phyloP scores from a whole-genome alignment of 129 eudicot species.

The Flaveria trinervia region DNA sequence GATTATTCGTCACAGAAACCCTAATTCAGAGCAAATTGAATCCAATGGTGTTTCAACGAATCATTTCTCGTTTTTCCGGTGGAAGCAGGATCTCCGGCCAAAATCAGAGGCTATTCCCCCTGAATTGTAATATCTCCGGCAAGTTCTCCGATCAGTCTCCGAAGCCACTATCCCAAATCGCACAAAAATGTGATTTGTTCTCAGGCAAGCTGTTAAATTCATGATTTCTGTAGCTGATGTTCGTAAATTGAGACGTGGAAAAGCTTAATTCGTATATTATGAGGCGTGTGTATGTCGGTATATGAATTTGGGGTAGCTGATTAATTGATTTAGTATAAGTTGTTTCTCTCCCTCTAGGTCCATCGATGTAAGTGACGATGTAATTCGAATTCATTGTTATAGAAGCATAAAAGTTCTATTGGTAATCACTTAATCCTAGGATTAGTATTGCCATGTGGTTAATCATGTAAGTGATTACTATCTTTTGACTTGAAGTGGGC shows the following conservation, averaged over 20 bases:
- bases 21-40: slow-evolving; percentile 14
- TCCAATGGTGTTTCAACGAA: slow-evolving; percentile 28
- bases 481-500: not conserved
- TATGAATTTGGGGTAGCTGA: not conserved
- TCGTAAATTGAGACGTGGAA: not conserved
- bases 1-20: not conserved
- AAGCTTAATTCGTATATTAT: not conserved
- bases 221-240: not conserved
- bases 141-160: not conserved
- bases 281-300: not conserved
- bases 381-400: too few relatives aligned
- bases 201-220: slow-evolving; percentile 26
- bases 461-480: slow-evolving; percentile 8
- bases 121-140: not conserved
- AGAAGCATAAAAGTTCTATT: too few relatives aligned
- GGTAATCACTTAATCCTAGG: too few relatives aligned
- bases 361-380: not conserved
- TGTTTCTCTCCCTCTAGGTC: not conserved
- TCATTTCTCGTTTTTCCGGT: slow-evolving; percentile 12
- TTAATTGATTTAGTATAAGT: not conserved
- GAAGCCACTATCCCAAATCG: slow-evolving; percentile 14
- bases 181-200: slow-evolving; percentile 29
- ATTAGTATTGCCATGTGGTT: not conserved
- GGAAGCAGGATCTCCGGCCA: slow-evolving; percentile 10
- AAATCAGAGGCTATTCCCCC: not conserved